Conservation (phyloP, 148 eudicot genomes). For the Fagopyrum homotropicum region DNA sequence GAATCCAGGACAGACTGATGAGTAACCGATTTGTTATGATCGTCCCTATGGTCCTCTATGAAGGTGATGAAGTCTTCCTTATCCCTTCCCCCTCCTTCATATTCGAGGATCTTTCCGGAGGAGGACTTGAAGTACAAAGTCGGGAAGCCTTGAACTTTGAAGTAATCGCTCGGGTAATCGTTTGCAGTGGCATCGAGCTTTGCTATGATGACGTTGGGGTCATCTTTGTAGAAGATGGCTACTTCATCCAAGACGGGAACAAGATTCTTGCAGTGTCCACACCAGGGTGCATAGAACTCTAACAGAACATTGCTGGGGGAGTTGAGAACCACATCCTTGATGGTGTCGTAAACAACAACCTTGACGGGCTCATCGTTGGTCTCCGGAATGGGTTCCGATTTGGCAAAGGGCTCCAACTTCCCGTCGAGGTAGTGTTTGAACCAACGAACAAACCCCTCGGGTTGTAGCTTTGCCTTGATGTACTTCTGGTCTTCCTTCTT, state of each 20-base stretch:
- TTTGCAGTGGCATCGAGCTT: slow-evolving; percentile 41
- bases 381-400: slow-evolving; percentile 32
- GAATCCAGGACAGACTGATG: too few species aligned
- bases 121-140: slow-evolving; percentile 27
- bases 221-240: slow-evolving; percentile 29
- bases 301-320: slow-evolving; percentile 38
- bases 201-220: slow-evolving; percentile 33
- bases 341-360: slow-evolving; percentile 30
- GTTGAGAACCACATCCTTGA: slow-evolving; percentile 28
- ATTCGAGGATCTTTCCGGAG: slow-evolving; percentile 19
- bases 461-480: slow-evolving; percentile 23
- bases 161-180: slow-evolving; percentile 30
- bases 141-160: slow-evolving; percentile 30
- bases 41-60: slow-evolving; percentile 27
- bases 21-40: background rate
- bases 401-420: slow-evolving; percentile 23
- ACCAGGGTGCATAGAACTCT: slow-evolving; percentile 52
- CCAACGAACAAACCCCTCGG: slow-evolving; percentile 29
- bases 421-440: slow-evolving; percentile 37
- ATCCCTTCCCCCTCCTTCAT: slow-evolving; percentile 21
- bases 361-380: slow-evolving; percentile 39
- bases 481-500: slow-evolving; percentile 23
- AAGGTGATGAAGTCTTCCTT: slow-evolving; percentile 30
- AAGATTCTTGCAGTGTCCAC: slow-evolving; percentile 38
- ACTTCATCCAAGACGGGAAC: slow-evolving; percentile 35